These are phyloP conservation scores for Hygrophila difformis DNA, from an alignment of 257 asterid genomes.

Conservation along the genomic window DNA sequence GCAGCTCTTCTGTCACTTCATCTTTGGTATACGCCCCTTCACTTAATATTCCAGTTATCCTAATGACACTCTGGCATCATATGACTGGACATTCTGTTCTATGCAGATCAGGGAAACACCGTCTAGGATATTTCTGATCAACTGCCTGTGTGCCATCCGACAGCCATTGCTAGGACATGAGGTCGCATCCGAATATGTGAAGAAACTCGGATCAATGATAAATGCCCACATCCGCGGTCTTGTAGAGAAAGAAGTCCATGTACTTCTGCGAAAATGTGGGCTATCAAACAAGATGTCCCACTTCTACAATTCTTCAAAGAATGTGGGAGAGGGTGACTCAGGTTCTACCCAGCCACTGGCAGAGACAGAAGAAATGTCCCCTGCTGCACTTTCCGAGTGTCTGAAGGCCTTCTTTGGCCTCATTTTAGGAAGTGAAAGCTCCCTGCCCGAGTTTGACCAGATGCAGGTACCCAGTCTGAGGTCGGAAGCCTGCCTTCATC, in stretches of 20 bases:
- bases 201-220: slow-evolving; percentile 71
- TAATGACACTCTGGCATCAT: background rate
- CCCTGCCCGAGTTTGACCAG: slow-evolving; percentile 85
- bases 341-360: slow-evolving; percentile 41
- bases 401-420: slow-evolving; percentile 84
- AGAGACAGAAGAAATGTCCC: slow-evolving; percentile 60
- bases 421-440: slow-evolving; percentile 70
- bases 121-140: slow-evolving; percentile 78
- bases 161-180: slow-evolving; percentile 72
- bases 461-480: slow-evolving; percentile 83
- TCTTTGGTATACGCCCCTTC: slow-evolving; percentile 46
- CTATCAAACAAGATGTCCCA: slow-evolving; percentile 65
- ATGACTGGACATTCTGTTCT: slow-evolving; percentile 11
- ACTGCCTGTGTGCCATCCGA: slow-evolving; percentile 85
- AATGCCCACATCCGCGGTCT: slow-evolving; percentile 60
- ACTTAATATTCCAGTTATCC: background rate
- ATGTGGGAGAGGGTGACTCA: slow-evolving; percentile 19
- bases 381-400: slow-evolving; percentile 67
- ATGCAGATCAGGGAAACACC: slow-evolving; percentile 84
- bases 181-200: slow-evolving; percentile 67
- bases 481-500: slow-evolving; percentile 59
- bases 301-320: slow-evolving; percentile 40
- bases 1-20: slow-evolving; percentile 34
- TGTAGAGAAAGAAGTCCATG: slow-evolving; percentile 73
- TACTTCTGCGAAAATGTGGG: slow-evolving; percentile 63